Evolutionary conservation across 805 yeast genomes (phyloP).

Genomic region (Candida hungchunana): DNA sequence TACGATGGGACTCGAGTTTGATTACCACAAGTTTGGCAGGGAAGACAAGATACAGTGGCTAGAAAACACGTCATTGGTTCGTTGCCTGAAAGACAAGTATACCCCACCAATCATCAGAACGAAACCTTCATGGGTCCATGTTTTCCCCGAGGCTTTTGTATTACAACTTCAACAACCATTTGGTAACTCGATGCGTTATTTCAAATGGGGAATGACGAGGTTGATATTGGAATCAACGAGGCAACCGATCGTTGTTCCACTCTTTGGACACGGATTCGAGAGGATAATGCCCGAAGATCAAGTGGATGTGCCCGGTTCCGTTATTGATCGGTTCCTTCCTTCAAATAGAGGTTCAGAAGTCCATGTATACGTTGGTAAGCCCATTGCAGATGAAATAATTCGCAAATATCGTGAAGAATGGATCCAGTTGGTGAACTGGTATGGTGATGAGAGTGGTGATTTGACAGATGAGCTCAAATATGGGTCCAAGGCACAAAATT

Average conservation of each 20-base stretch:
- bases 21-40: slow-evolving; percentile 14
- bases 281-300: slow-evolving; percentile 74
- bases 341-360: slow-evolving; percentile 63
- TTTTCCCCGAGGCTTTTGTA: slow-evolving; percentile 94
- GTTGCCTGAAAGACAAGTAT: slow-evolving; percentile 28
- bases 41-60: slow-evolving; percentile 15
- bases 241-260: slow-evolving; percentile 85
- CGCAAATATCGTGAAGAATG: slow-evolving; percentile 64
- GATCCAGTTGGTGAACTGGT: slow-evolving; percentile 55
- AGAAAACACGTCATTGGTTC: slow-evolving; percentile 8
- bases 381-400: slow-evolving; percentile 57
- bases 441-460: slow-evolving; percentile 54
- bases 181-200: slow-evolving; percentile 84
- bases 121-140: slow-evolving; percentile 85
- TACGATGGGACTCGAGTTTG: slow-evolving; percentile 41
- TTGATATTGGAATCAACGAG: slow-evolving; percentile 75
- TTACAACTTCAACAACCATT: slow-evolving; percentile 78
- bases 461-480: slow-evolving; percentile 55
- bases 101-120: slow-evolving; percentile 55
- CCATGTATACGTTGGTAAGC: slow-evolving; percentile 66
- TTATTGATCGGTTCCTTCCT: slow-evolving; percentile 58
- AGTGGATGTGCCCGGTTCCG: slow-evolving; percentile 38
- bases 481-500: slow-evolving; percentile 59
- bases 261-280: slow-evolving; percentile 83
- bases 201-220: slow-evolving; percentile 93